Conservation (phyloP, 371 early-diverging fungal species). For the Thermomucor indicae-seudaticae region DNA sequence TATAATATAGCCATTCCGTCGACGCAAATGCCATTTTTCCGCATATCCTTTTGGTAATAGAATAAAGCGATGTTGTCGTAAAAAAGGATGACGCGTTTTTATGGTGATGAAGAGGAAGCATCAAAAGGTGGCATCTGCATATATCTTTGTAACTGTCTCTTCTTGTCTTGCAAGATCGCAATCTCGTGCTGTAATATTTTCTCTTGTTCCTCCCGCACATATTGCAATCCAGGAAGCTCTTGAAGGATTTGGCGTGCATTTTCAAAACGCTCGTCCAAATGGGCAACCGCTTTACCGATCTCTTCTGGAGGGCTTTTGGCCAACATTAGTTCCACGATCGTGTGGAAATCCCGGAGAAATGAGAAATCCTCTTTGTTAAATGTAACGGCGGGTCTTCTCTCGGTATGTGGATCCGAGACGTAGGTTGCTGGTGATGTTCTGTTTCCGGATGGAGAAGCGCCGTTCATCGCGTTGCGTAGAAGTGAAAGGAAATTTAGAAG, state of each 20-base stretch:
- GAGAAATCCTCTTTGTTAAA: constrained; percentile 42
- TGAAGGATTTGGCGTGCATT: constrained; percentile 33
- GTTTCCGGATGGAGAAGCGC: too few relatives aligned
- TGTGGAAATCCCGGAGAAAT: constrained; percentile 34
- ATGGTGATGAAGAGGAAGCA: too few relatives aligned
- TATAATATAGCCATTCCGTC: too few relatives aligned
- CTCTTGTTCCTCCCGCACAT: constrained; percentile 42
- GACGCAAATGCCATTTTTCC: too few relatives aligned
- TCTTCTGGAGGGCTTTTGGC: constrained; percentile 29
- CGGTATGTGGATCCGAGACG: too few relatives aligned
- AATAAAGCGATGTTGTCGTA: too few relatives aligned
- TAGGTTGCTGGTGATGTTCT: too few relatives aligned
- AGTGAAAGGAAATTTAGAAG: too few relatives aligned
- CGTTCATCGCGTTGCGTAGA: too few relatives aligned
- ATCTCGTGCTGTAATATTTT: constrained; percentile 28
- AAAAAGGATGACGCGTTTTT: too few relatives aligned
- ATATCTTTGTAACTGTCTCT: constrained; percentile 19
- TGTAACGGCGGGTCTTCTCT: not conserved
- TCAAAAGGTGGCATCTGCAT: constrained; percentile 8
- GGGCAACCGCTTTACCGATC: constrained; percentile 41
- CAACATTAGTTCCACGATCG: constrained; percentile 30
- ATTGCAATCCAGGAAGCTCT: constrained; percentile 45
- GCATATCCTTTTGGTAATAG: too few relatives aligned
- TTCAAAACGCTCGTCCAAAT: constrained; percentile 36
- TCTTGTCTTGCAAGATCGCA: constrained; percentile 23